Conservation (phyloP, 768 basidiomycete species). For the Leccinellum luteum region DNA sequence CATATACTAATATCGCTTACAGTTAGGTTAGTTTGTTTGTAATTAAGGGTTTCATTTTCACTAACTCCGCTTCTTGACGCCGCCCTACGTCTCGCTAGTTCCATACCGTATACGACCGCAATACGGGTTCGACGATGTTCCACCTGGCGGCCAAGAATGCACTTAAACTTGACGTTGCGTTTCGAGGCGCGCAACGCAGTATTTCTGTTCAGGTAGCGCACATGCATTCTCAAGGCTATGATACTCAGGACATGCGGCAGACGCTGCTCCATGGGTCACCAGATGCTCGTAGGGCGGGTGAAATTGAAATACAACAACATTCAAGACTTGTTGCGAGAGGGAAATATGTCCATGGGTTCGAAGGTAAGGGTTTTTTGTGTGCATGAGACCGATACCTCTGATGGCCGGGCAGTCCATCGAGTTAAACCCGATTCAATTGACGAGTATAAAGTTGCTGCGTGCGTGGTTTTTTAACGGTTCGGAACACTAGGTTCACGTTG, state of each 20-base stretch:
- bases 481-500: conserved; percentile 5
- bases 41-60: not conserved
- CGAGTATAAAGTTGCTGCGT: conserved; percentile 90
- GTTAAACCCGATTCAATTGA: conserved; percentile 80
- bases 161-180: conserved; percentile 11
- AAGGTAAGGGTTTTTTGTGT: conserved; percentile 46
- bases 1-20: not conserved
- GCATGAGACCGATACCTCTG: not conserved
- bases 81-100: conserved; percentile 4
- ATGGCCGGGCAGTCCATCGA: conserved; percentile 60
- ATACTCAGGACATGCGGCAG: conserved; percentile 42
- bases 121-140: conserved; percentile 20
- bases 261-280: conserved; percentile 91
- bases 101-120: conserved; percentile 3
- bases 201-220: conserved; percentile 63
- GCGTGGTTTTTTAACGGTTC: conserved; percentile 30
- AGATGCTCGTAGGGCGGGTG: conserved; percentile 82
- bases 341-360: conserved; percentile 91
- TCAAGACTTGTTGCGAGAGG: conserved; percentile 87
- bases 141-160: conserved; percentile 15
- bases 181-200: conserved; percentile 38
- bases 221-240: conserved; percentile 18
- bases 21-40: not conserved
- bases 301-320: conserved; percentile 75
- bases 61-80: conserved; percentile 23